Evolutionary conservation across 768 basidiomycete genomes (phyloP).

Genomic region (Lentinula aciculospora): DNA sequence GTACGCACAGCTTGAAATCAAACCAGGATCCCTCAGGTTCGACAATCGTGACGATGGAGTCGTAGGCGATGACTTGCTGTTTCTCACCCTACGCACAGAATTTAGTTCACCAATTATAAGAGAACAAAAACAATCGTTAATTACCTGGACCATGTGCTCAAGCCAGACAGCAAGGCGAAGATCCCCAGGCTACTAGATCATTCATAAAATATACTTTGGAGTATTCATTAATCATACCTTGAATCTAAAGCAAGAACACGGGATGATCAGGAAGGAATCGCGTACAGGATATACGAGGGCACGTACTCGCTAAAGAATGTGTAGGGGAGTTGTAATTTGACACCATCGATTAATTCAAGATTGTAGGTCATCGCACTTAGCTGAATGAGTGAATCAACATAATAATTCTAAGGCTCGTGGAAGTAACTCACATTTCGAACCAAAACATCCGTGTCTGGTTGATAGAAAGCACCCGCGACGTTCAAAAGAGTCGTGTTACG

Average conservation of each 20-base stretch:
- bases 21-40: slow-evolving; percentile 76
- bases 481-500: slow-evolving; percentile 63
- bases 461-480: slow-evolving; percentile 62
- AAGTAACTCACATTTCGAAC: slow-evolving; percentile 63
- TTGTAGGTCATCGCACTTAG: slow-evolving; percentile 51
- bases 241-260: slow-evolving; percentile 35
- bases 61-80: slow-evolving; percentile 64
- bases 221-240: slow-evolving; percentile 35
- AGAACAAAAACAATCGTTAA: slow-evolving; percentile 14
- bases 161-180: slow-evolving; percentile 70
- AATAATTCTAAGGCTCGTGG: not conserved
- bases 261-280: slow-evolving; percentile 10
- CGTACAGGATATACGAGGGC: not conserved
- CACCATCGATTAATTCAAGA: slow-evolving; percentile 45
- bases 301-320: slow-evolving; percentile 80
- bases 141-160: slow-evolving; percentile 62
- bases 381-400: slow-evolving; percentile 27
- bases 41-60: slow-evolving; percentile 72
- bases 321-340: slow-evolving; percentile 65
- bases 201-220: slow-evolving; percentile 1
- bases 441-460: slow-evolving; percentile 55
- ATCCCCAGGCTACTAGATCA: slow-evolving; percentile 58
- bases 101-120: not conserved
- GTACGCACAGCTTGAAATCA: slow-evolving; percentile 71
- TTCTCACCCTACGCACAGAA: slow-evolving; percentile 37